These are phyloP conservation scores for Mycena rebaudengoi DNA, from an alignment of 768 basidiomycete species.

Conservation along the genomic window DNA sequence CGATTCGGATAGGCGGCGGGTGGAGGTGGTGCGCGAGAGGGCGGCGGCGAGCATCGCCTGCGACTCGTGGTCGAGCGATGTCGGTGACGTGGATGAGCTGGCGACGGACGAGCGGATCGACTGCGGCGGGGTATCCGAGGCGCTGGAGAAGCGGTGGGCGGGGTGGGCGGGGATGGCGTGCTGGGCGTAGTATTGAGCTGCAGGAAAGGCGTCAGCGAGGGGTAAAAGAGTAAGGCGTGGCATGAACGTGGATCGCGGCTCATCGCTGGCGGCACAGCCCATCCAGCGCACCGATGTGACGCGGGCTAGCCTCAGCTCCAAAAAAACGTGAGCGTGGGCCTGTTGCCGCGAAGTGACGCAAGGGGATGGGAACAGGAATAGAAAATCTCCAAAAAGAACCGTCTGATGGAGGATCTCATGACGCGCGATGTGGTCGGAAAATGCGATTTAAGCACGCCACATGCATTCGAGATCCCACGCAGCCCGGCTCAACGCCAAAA, in stretches of 20 bases:
- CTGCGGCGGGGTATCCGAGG: constrained; percentile 41
- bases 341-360: too few relatives aligned
- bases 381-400: too few relatives aligned
- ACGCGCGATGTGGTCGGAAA: too few relatives aligned
- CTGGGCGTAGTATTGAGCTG: constrained; percentile 35
- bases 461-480: not conserved
- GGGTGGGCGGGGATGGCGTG: constrained; percentile 35
- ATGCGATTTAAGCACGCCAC: too few relatives aligned
- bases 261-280: too few relatives aligned
- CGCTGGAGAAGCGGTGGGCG: constrained; percentile 48
- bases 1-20: constrained; percentile 77
- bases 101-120: constrained; percentile 52
- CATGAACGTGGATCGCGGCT: too few relatives aligned
- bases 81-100: constrained; percentile 49
- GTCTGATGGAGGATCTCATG: too few relatives aligned
- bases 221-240: not conserved
- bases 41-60: constrained; percentile 46
- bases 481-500: too few relatives aligned
- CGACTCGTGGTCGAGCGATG: constrained; percentile 47
- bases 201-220: not conserved
- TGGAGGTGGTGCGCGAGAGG: not conserved
- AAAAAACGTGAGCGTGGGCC: too few relatives aligned
- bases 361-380: too few relatives aligned
- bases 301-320: too few relatives aligned
- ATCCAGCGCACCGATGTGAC: too few relatives aligned